Base-by-base conservation (phyloP, 306 rosid genomes). In the Fagus crenata region DNA sequence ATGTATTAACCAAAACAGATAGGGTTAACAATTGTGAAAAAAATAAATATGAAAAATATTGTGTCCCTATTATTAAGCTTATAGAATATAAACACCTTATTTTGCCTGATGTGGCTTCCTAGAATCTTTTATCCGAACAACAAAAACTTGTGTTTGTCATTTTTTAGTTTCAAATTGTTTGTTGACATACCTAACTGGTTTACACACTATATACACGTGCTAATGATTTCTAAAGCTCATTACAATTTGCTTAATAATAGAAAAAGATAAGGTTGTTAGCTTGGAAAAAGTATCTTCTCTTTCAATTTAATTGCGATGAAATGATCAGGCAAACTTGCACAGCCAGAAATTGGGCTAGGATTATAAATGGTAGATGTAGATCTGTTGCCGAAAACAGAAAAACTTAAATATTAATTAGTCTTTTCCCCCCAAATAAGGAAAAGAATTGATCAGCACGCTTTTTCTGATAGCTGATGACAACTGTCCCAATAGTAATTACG, bases 181-280 rank as follows among this genome's bases (percentile, higher is more conserved):
- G 43, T 28, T 73, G 12, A 37, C 73, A 39, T 46, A 32, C 69
- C 63, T 6, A 41, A 56, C 28, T 18, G 31, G 9, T 58, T n/a
- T 36, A 22, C 56, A 68, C 53, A 53, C 39, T 8, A 6, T 6
- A 53, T 13, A 54, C 33, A 12, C 51, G 72, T 40, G 67, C 60
- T 64, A 12, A 1, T 36, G 1, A 49, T 84, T 84, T 77, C 73
- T 54, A 13, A 76, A 76, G 51, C 1, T 46, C 51, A 46, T 2
- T 68, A 81, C 76, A 77, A 72, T 78, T 75, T 77, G 79, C 77
- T 72, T 79, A 85, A 85, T 82, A 72, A 78, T 69, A 31, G 49
- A 78, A 81, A 81, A 55, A 72, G 71, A 81, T 43, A 54, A 64
- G 71, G 74, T 59, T 67, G 75, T 49, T 72, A 76, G 56, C 54